Percentiles rank a stretch among this genome's conserved stretches.
Evolutionary conservation across 805 yeast species (phyloP).

Genomic region (Kregervanrija pseudodelftensis): DNA sequence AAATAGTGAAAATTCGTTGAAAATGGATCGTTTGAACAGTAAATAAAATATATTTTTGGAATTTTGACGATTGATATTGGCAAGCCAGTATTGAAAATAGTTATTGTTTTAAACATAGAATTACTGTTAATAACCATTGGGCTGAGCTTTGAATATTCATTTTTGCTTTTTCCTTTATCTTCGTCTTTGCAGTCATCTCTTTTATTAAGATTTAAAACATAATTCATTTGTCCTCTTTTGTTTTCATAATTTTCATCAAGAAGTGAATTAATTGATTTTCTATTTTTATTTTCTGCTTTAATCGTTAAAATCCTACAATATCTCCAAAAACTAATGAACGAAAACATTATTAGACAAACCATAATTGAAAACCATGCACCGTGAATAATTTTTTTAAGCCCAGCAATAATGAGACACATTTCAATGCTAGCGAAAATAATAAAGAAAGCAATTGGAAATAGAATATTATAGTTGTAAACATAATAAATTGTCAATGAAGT

Average conservation of each 20-base stretch:
- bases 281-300: conserved; percentile 27
- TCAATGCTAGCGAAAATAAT: conserved; percentile 42
- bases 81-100: too few relatives aligned
- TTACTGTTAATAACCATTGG: neutral
- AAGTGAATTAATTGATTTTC: conserved; percentile 24
- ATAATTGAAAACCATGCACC: conserved; percentile 60
- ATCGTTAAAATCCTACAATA: conserved; percentile 37
- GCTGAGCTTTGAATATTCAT: neutral
- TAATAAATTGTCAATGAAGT: conserved; percentile 39
- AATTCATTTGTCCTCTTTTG: conserved; percentile 16
- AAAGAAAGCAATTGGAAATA: conserved; percentile 30
- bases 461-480: conserved; percentile 33
- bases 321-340: conserved; percentile 40
- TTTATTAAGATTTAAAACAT: conserved; percentile 14
- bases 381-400: conserved; percentile 43
- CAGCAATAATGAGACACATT: conserved; percentile 37
- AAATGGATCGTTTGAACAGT: conserved; percentile 31
- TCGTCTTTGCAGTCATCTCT: neutral
- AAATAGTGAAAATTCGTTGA: conserved; percentile 37
- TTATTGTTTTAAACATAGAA: too few relatives aligned
- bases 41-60: conserved; percentile 36
- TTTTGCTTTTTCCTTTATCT: neutral
- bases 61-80: conserved; percentile 5
- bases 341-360: conserved; percentile 33
- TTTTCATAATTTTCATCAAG: conserved; percentile 18